Conservation (phyloP, 2,329 filamentous ascomycete species). For the Fusarium udum region DNA sequence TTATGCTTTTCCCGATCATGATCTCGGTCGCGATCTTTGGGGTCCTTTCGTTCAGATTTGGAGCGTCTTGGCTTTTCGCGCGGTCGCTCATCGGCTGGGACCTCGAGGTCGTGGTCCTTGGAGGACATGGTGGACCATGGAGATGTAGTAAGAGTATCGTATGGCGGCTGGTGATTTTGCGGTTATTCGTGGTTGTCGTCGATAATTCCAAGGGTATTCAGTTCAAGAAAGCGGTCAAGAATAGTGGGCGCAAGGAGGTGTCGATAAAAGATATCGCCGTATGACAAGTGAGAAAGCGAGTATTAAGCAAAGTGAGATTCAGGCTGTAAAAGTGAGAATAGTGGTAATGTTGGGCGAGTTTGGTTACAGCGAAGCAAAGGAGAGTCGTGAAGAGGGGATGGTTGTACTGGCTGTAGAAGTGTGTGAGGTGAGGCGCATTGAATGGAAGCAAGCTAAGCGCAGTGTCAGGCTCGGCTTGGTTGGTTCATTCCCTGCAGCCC, state of each 20-base stretch:
- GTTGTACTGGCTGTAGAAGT: slow-evolving; percentile 28
- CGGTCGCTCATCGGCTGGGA: slow-evolving; percentile 48
- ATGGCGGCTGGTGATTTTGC: slow-evolving; percentile 1
- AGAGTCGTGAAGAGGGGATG: slow-evolving; percentile 34
- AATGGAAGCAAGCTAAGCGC: slow-evolving; percentile 21
- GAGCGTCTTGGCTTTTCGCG: slow-evolving; percentile 53
- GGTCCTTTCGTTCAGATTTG: slow-evolving; percentile 53
- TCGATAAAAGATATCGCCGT: slow-evolving; percentile 1
- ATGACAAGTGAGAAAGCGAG: background rate
- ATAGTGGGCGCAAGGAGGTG: slow-evolving; percentile 12
- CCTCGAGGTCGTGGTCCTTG: slow-evolving; percentile 55
- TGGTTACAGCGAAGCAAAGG: slow-evolving; percentile 15
- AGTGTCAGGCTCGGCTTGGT: slow-evolving; percentile 34
- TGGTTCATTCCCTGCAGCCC: slow-evolving; percentile 25
- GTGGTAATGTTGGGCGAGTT: slow-evolving; percentile 8
- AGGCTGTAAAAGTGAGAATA: slow-evolving; percentile 7
- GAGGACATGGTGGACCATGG: slow-evolving; percentile 52
- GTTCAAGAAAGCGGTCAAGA: slow-evolving; percentile 29
- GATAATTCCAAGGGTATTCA: slow-evolving; percentile 11
- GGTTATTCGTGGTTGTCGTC: slow-evolving; percentile 16
- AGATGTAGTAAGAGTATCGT: slow-evolving; percentile 9
- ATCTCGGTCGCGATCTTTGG: slow-evolving; percentile 48
- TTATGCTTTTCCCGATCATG: slow-evolving; percentile 46
- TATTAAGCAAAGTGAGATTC: slow-evolving; percentile 6
- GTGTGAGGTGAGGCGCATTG: slow-evolving; percentile 26